phyloP scores from a whole-genome alignment of 139 green algal genomes.

The Chlamydomonas urium region DNA sequence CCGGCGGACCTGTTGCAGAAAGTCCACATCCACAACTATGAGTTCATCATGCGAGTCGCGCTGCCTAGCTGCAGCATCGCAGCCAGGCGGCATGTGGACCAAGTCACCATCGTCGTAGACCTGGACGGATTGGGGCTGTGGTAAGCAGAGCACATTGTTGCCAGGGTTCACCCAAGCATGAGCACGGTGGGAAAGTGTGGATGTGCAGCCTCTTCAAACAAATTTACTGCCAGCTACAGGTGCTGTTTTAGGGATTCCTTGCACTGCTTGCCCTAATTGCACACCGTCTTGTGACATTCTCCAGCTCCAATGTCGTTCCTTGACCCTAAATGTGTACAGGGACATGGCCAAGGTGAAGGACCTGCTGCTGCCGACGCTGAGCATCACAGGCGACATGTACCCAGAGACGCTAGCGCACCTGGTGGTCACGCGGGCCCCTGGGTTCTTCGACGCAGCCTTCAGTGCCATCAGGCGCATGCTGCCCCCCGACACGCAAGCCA shows the following conservation, averaged over 20 bases:
- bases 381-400: background rate
- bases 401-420: background rate
- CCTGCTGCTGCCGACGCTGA: background rate
- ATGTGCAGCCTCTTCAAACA: no score
- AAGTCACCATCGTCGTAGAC: background rate
- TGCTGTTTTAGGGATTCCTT: no score
- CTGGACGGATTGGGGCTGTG: background rate
- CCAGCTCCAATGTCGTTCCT: no score
- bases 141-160: no score
- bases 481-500: no score
- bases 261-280: no score
- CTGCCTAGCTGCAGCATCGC: background rate
- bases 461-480: background rate
- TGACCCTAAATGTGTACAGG: no score
- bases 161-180: no score
- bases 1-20: background rate
- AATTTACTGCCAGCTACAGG: no score
- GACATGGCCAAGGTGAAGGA: constrained; percentile 1
- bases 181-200: no score
- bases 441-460: background rate
- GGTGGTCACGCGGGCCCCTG: background rate
- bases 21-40: background rate
- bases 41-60: background rate
- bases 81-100: background rate
- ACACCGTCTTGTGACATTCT: no score